These are phyloP conservation scores for Rhizoctonia solani DNA, from an alignment of 1,284 basidiomycete genomes.

Conservation along the genomic window DNA sequence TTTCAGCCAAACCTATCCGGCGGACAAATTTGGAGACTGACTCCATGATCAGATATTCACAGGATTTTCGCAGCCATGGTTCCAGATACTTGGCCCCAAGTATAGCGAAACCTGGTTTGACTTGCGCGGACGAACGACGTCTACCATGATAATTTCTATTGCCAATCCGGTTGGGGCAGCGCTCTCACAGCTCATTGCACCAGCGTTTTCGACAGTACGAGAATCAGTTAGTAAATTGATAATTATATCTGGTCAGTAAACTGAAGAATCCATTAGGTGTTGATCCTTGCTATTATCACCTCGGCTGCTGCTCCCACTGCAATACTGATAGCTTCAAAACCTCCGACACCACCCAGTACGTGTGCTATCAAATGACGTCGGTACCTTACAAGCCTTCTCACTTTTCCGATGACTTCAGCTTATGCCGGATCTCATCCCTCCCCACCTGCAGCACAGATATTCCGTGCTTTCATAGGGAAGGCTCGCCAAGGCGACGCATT, in stretches of 20 bases:
- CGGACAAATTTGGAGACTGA: neutral
- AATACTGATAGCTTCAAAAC: slow-evolving; percentile 59
- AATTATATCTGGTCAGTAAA: no score
- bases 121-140: slow-evolving; percentile 69
- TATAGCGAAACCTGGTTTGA: slow-evolving; percentile 83
- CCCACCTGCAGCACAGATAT: slow-evolving; percentile 57
- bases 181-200: slow-evolving; percentile 69
- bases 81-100: slow-evolving; percentile 66
- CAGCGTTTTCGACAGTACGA: slow-evolving; percentile 58
- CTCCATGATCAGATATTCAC: slow-evolving; percentile 53
- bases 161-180: slow-evolving; percentile 63
- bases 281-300: slow-evolving; percentile 70
- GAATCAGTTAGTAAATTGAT: slow-evolving; percentile 64
- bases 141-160: slow-evolving; percentile 77
- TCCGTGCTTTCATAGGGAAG: slow-evolving; percentile 59
- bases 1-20: neutral
- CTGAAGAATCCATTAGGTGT: slow-evolving; percentile 52
- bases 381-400: neutral
- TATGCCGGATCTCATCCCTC: slow-evolving; percentile 64
- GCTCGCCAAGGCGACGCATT: slow-evolving; percentile 50
- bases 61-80: slow-evolving; percentile 63
- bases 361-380: neutral
- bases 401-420: slow-evolving; percentile 48
- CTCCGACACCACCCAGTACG: slow-evolving; percentile 77
- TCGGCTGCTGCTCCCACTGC: slow-evolving; percentile 60